Evolutionary conservation across 2,329 filamentous ascomycete genomes (phyloP), one percentile per base, ranked within the genome.

Genomic region (Akanthomyces dipterigenus): DNA sequence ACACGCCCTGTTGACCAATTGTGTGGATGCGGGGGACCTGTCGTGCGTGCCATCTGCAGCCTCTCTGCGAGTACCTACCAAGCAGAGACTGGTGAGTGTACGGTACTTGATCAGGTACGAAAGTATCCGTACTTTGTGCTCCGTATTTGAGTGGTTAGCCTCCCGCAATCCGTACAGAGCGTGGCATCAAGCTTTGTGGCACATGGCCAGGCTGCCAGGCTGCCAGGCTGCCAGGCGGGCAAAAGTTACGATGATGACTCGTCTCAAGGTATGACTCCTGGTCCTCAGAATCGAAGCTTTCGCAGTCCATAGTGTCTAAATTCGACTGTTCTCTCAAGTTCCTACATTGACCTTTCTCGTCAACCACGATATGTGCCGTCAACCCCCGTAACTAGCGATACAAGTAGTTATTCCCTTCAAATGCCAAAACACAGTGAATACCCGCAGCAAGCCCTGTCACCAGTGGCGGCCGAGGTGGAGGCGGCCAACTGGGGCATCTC

Each of bases 11-110:
- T 5, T 11, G n/a, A 26, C 28, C 38, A 53, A 60, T 60, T 38
- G 57, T 54, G 49, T 54, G 49, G 48, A 60, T 48, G 57, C 57
- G 57, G 48, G 36, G 49, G 18, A 8, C 22, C 24, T 60, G 57
- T 51, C 36, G 55, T 45, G 55, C 55, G 28, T 26, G 36, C 26
- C 48, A 46, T 31, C 38, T 53, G 57, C 49, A 60, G 57, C 40
- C 57, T 53, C 11, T 43, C 18, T 50, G 45, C 20, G 24, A 42
- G 28, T 43, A 43, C 53, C 12, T 22, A 18, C 54, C 16, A 24
- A 24, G 40, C 26, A 46, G 18, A 34, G 48, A 36, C 36, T 16
- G 36, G 48, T 4, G 18, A 36, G 24, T 18, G 24, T 31, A n/a
- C 6, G 14, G 20, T 42, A 40, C 51, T 28, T 43, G 38, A 14